Evolutionary conservation across 1,284 basidiomycete genomes (phyloP).

Genomic region (Lentinula novae-zelandiae): DNA sequence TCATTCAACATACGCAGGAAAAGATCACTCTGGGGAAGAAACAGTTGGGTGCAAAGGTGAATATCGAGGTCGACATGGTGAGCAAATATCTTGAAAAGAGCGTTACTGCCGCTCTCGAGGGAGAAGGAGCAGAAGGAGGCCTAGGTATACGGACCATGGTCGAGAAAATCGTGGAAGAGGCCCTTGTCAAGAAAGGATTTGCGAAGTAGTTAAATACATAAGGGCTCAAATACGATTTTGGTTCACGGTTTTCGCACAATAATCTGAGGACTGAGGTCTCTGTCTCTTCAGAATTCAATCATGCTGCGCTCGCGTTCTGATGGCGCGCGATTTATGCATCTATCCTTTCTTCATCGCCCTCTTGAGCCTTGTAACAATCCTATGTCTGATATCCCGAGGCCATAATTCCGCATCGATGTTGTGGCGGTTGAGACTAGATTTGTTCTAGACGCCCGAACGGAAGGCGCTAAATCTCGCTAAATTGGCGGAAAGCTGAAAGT

Average conservation of each 20-base stretch:
- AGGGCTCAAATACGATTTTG: too few relatives aligned
- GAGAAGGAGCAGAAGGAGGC: constrained; percentile 49
- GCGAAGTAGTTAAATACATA: background rate
- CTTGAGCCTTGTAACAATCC: too few relatives aligned
- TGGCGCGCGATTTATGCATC: too few relatives aligned
- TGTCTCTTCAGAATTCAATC: too few relatives aligned
- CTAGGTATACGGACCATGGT: constrained; percentile 58
- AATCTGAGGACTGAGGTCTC: too few relatives aligned
- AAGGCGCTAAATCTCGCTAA: background rate
- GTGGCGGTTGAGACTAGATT: background rate
- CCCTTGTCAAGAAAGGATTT: constrained; percentile 51
- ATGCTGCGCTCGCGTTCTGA: too few relatives aligned
- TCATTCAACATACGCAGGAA: constrained; percentile 91
- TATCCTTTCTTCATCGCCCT: too few relatives aligned
- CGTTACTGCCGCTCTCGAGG: constrained; percentile 69
- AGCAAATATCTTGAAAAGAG: constrained; percentile 87
- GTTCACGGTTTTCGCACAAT: too few relatives aligned
- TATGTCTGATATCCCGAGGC: too few relatives aligned
- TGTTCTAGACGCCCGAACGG: background rate
- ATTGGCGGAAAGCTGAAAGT: too few relatives aligned
- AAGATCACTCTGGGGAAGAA: constrained; percentile 85
- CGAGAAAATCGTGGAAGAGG: constrained; percentile 69
- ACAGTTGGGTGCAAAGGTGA: constrained; percentile 76
- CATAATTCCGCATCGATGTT: too few relatives aligned
- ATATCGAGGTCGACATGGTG: constrained; percentile 94